Conservation (phyloP, 768 basidiomycete genomes). For the Mycena chlorophos region DNA sequence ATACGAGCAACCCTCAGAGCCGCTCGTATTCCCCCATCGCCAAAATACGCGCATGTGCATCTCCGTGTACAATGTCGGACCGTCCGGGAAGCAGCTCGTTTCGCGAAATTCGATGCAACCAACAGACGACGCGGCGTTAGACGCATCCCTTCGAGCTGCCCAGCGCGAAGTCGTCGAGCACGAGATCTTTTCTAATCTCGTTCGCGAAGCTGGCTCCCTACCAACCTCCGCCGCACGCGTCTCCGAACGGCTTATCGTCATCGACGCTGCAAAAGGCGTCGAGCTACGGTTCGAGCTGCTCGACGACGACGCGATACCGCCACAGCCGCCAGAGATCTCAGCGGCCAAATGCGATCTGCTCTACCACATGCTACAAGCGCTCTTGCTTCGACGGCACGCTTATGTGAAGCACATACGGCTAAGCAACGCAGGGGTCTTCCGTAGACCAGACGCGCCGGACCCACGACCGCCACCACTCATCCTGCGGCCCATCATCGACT, state of each 20-base stretch:
- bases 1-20: slow-evolving; percentile 40
- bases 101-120: slow-evolving; percentile 39
- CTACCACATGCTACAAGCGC: slow-evolving; percentile 59
- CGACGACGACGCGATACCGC: slow-evolving; percentile 28
- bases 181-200: slow-evolving; percentile 74
- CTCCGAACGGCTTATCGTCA: slow-evolving; percentile 72
- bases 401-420: slow-evolving; percentile 45
- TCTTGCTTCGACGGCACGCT: slow-evolving; percentile 63
- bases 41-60: slow-evolving; percentile 63
- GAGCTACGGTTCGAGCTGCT: slow-evolving; percentile 72
- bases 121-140: slow-evolving; percentile 40
- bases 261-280: slow-evolving; percentile 72
- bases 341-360: slow-evolving; percentile 63
- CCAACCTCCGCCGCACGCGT: slow-evolving; percentile 78
- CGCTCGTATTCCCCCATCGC: slow-evolving; percentile 64
- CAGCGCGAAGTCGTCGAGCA: slow-evolving; percentile 78
- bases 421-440: slow-evolving; percentile 27
- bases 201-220: slow-evolving; percentile 73
- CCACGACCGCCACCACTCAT: slow-evolving; percentile 43
- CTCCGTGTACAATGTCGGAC: slow-evolving; percentile 43
- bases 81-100: slow-evolving; percentile 33
- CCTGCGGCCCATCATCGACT: slow-evolving; percentile 74
- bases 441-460: slow-evolving; percentile 19
- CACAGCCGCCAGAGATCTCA: slow-evolving; percentile 20
- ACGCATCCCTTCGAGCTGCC: slow-evolving; percentile 53